Percentiles rank a stretch among this genome's conserved stretches.
Evolutionary conservation across 2,329 filamentous ascomycete species (phyloP).

Genomic region (Ophiostoma himal-ulmi): DNA sequence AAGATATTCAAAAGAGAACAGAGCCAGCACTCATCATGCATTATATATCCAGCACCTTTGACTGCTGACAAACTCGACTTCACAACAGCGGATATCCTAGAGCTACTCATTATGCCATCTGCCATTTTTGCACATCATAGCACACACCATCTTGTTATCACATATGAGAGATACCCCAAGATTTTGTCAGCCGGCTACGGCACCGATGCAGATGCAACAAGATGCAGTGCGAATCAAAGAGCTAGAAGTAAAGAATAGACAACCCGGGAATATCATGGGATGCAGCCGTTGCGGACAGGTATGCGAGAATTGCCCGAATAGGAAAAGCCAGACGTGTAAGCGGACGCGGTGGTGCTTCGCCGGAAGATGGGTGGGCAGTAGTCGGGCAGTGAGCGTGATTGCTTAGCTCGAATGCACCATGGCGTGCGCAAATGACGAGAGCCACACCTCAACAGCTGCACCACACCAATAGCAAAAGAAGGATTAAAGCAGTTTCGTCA

Average conservation of each 20-base stretch:
- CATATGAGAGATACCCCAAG: background rate
- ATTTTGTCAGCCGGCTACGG: background rate
- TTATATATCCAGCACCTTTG: background rate
- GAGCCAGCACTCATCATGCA: background rate
- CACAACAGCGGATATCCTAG: background rate
- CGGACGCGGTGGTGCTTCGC: background rate
- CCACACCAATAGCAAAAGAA: background rate
- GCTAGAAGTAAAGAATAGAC: background rate
- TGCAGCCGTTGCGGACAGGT: background rate
- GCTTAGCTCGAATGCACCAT: slow-evolving; percentile 5
- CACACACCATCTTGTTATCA: background rate
- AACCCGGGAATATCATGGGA: background rate
- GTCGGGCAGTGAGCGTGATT: background rate
- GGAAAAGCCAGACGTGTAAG: background rate
- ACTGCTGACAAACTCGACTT: background rate
- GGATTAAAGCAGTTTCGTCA: background rate
- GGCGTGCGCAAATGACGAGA: slow-evolving; percentile 4
- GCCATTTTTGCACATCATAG: background rate
- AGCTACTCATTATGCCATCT: background rate
- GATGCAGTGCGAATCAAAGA: background rate
- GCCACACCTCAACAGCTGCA: background rate
- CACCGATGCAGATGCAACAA: background rate
- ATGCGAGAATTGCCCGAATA: background rate
- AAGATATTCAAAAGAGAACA: background rate
- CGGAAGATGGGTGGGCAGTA: background rate